Base-by-base conservation (phyloP, 805 yeast genomes). In the Saccharomycopsis amapae region DNA sequence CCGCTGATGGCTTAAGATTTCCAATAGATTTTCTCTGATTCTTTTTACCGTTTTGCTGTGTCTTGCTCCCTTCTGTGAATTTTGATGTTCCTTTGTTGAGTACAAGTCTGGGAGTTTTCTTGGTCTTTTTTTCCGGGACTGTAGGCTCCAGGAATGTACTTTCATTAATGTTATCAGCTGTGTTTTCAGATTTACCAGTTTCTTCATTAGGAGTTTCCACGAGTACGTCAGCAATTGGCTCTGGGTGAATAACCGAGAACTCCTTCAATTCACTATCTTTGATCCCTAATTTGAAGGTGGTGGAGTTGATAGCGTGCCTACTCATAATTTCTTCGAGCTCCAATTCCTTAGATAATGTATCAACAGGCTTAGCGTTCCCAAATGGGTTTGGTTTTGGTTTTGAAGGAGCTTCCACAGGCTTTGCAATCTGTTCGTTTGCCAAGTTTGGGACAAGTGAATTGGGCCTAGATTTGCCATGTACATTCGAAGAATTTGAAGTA, bases 311-410 rank as follows among this genome's bases (percentile, higher is more conserved):
- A 2, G 53, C 49, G 25, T 39, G 46, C 31, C 42, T 44, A 15
- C 37, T 33, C 22, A 49, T 23, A 17, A 43, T 26, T 22, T 52
- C 49, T 30, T 68, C 72, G 19, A 66, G 57, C 53, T 68, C 71
- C 25, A 63, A 64, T 52, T 64, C 66, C 37, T 64, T 63, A 5
- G 72, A 59, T 18, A 67, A 54, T 3, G 66, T 61, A 51, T 71
- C 75, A 5, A 71, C 74, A 2, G 76, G 76, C 52, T 67, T 71
- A 1, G 76, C 76, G 4, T 61, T 62, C 1, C 75, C 76, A 56
- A 71, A 71, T 1, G 76, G 76, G 50, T 69, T 71, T 2, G 64
- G 52, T 50, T 67, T 70, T 4, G 34, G 41, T 18, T 42, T 46
- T 2, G 36, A 38, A 18, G 23, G 31, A 5, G 34, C 5, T 12